Evolutionary conservation across 352 stramenopile genomes (phyloP), one percentile per base, ranked within the genome.

Genomic region (Pythium grandisporangium): DNA sequence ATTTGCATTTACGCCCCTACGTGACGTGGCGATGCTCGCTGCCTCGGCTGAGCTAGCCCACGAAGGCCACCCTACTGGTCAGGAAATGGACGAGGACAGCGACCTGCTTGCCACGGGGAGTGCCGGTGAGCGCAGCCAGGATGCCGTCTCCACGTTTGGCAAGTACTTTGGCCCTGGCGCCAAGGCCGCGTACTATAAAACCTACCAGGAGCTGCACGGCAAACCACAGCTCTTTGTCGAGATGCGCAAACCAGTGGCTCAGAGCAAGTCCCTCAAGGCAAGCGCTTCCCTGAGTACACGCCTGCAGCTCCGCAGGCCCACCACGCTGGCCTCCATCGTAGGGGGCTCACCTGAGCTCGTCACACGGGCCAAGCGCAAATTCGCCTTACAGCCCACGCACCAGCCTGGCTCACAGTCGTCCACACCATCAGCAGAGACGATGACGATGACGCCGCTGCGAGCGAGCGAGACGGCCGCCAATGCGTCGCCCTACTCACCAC

Each of bases 171-270:
- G 66, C 1, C 29, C 42, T 0, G 55, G 39, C 1, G 70, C 70
- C 1, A 66, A 70, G 6, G 35, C 36, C 6, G 57, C 58, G 3
- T 84, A 78, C 61, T 84, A 84, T 42, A 70, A 63, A 22, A 65
- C 57, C 33, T 84, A 80, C 38, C 49, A 61, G 7, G 65, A 76
- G 11, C 58, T 80, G 2, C 70, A 84, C 35, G 55, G 51, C 26
- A 84, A 80, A 43, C 56, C 66, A 0, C 70, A 84, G 2, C 51
- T 84, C 21, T 84, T 80, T 35, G 44, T 78, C 4, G 54, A 78
- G 10, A 59, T 39, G 12, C 32, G 22, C 8, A 57, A 38, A 33
- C 49, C 38, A 45, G 16, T 22, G 35, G 30, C 30, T 14, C 39
- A 34, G 21, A 3, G 16, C 30, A 60, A 54, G 41, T 33, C 45